A percentile compares a stretch with the other conserved stretches of the same genome.
Evolutionary conservation across 1,284 basidiomycete genomes (phyloP).

Genomic region (Cryptococcus sp.): DNA sequence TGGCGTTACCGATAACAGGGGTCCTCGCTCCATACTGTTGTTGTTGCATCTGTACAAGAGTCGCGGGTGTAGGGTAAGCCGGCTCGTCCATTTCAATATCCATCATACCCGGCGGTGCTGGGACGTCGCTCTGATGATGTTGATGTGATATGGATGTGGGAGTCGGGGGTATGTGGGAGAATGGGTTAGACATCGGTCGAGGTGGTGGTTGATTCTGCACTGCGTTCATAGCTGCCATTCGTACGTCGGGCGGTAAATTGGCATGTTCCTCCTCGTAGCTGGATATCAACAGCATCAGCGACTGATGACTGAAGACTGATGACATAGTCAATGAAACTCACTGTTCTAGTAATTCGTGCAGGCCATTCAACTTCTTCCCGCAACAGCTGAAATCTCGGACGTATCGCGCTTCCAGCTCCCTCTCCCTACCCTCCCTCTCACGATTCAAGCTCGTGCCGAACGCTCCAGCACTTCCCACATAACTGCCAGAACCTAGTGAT

Average conservation of each 20-base stretch:
- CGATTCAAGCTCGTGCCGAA: slow-evolving; percentile 45
- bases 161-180: slow-evolving; percentile 17
- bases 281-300: neutral
- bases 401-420: slow-evolving; percentile 53
- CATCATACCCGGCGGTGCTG: slow-evolving; percentile 54
- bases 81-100: slow-evolving; percentile 55
- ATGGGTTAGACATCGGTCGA: slow-evolving; percentile 4
- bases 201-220: slow-evolving; percentile 31
- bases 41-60: slow-evolving; percentile 19
- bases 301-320: neutral
- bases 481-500: slow-evolving; percentile 29
- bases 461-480: slow-evolving; percentile 39
- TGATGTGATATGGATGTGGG: slow-evolving; percentile 12
- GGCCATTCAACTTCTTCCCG: slow-evolving; percentile 48
- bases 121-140: slow-evolving; percentile 40
- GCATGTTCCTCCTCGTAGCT: slow-evolving; percentile 55
- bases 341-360: slow-evolving; percentile 55
- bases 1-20: slow-evolving; percentile 7
- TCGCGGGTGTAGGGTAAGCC: slow-evolving; percentile 12
- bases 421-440: slow-evolving; percentile 42
- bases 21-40: slow-evolving; percentile 7
- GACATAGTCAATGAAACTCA: slow-evolving; percentile 35
- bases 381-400: slow-evolving; percentile 54
- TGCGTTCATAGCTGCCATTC: slow-evolving; percentile 49
- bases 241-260: slow-evolving; percentile 46